A percentile compares a stretch with the other conserved stretches of the same genome.
phyloP scores from a whole-genome alignment of 164 flowering plant species.

The Magnolia officinalis region DNA sequence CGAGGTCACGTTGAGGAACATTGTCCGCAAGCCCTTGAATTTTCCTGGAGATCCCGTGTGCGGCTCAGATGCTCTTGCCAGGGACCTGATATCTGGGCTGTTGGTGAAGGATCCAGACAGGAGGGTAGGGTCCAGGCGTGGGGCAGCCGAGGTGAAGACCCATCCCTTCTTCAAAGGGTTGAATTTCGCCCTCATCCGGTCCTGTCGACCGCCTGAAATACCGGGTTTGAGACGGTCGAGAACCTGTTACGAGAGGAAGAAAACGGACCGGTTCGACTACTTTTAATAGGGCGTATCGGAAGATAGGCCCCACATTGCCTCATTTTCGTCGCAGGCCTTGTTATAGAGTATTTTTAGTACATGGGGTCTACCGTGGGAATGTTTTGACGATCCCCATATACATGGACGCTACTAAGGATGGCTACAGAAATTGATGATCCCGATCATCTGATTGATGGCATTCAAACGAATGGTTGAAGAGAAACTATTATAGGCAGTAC shows the following conservation, averaged over 20 bases:
- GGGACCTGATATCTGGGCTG: slow-evolving; percentile 54
- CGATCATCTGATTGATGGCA: too few relatives aligned
- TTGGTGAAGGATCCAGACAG: slow-evolving; percentile 58
- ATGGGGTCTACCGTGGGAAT: too few relatives aligned
- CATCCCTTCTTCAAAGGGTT: slow-evolving; percentile 73
- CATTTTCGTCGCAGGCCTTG: too few relatives aligned
- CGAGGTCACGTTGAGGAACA: slow-evolving; percentile 57
- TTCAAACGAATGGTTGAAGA: too few relatives aligned
- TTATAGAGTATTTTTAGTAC: too few relatives aligned
- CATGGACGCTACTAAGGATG: too few relatives aligned
- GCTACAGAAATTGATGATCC: too few relatives aligned
- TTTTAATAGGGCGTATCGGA: neutral
- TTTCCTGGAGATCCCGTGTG: slow-evolving; percentile 40
- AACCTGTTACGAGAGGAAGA: slow-evolving; percentile 12
- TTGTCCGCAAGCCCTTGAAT: slow-evolving; percentile 43
- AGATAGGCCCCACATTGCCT: too few relatives aligned
- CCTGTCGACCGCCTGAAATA: slow-evolving; percentile 60
- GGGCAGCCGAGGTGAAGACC: slow-evolving; percentile 75
- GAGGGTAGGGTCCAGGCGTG: slow-evolving; percentile 66
- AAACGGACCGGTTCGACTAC: slow-evolving; percentile 9
- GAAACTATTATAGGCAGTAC: neutral
- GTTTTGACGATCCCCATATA: too few relatives aligned
- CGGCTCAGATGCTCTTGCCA: slow-evolving; percentile 41
- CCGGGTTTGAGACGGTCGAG: slow-evolving; percentile 32
- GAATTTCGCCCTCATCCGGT: slow-evolving; percentile 69